phyloP scores from a whole-genome alignment of 2,329 filamentous ascomycete species.

The Graphilbum fragrans region DNA sequence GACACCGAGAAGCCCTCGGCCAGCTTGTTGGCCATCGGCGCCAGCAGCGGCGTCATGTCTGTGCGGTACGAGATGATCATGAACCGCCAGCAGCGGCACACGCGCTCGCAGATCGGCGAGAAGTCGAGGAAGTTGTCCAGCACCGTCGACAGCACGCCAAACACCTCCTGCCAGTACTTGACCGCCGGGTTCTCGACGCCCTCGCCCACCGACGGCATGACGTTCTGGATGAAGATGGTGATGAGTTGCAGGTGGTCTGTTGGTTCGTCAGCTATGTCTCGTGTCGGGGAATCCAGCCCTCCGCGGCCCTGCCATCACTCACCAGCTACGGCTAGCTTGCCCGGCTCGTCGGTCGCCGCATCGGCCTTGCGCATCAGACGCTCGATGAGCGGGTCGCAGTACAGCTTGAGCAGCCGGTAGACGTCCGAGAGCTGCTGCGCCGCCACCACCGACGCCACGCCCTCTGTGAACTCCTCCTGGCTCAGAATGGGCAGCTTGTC shows the following conservation, averaged over 20 bases:
- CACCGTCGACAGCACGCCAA: conserved; percentile 76
- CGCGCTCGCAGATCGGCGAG: conserved; percentile 78
- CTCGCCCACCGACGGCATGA: conserved; percentile 61
- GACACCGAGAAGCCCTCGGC: conserved; percentile 75
- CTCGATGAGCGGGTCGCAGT: conserved; percentile 81
- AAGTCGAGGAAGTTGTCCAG: conserved; percentile 80
- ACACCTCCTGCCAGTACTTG: conserved; percentile 91
- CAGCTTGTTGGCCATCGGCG: conserved; percentile 77
- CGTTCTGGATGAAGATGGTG: conserved; percentile 74
- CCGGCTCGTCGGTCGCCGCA: conserved; percentile 67
- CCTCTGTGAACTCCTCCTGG: conserved; percentile 93
- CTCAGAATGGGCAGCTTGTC: conserved; percentile 75
- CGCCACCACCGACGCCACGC: conserved; percentile 82
- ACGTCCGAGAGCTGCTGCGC: conserved; percentile 71
- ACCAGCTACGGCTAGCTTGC: conserved; percentile 79
- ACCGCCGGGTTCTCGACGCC: conserved; percentile 77
- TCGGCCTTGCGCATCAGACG: conserved; percentile 81
- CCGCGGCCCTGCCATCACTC: conserved; percentile 16
- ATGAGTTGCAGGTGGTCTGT: conserved; percentile 85
- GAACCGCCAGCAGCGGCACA: conserved; percentile 91
- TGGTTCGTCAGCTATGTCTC: conserved; percentile 10
- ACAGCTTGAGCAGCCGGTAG: conserved; percentile 78
- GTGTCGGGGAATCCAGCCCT: too few relatives aligned
- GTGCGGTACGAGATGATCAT: conserved; percentile 95
- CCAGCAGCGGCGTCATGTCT: conserved; percentile 74